Conservation (phyloP, 441 rosid genomes). For the Gossypium davidsonii region DNA sequence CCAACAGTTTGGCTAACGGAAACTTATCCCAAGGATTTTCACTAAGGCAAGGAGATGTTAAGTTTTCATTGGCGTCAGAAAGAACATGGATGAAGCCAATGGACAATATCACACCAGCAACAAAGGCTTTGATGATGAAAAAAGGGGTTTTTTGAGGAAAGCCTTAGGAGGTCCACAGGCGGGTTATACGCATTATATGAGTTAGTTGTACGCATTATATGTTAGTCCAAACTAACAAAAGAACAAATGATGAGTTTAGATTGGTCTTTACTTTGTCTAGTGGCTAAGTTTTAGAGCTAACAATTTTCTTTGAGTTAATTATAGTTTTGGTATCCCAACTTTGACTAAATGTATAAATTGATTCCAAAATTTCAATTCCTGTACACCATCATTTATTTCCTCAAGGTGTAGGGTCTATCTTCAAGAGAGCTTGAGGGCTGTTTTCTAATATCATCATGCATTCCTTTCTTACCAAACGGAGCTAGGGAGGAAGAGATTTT, state of each 20-base stretch:
- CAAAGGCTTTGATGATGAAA: too few relatives aligned
- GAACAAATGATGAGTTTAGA: not conserved
- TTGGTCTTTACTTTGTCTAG: not conserved
- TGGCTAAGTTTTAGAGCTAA: not conserved
- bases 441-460: too few relatives aligned
- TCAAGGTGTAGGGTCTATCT: not conserved
- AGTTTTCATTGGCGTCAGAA: slow-evolving; percentile 46
- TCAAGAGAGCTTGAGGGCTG: too few relatives aligned
- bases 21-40: slow-evolving; percentile 40
- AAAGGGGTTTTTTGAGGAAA: too few relatives aligned
- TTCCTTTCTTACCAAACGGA: too few relatives aligned
- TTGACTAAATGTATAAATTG: not conserved
- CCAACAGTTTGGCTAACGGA: slow-evolving; percentile 55
- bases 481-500: too few relatives aligned
- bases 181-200: not conserved
- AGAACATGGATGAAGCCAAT: slow-evolving; percentile 13
- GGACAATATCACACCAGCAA: slow-evolving; percentile 39
- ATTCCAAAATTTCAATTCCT: not conserved
- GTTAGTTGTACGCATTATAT: not conserved
- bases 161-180: too few relatives aligned
- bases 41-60: slow-evolving; percentile 42
- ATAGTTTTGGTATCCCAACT: not conserved
- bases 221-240: not conserved
- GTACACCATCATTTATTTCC: not conserved
- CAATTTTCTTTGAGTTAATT: not conserved